Evolutionary conservation across 495 filamentous ascomycete species (phyloP).

Genomic region (Penicillium ochrochloron): DNA sequence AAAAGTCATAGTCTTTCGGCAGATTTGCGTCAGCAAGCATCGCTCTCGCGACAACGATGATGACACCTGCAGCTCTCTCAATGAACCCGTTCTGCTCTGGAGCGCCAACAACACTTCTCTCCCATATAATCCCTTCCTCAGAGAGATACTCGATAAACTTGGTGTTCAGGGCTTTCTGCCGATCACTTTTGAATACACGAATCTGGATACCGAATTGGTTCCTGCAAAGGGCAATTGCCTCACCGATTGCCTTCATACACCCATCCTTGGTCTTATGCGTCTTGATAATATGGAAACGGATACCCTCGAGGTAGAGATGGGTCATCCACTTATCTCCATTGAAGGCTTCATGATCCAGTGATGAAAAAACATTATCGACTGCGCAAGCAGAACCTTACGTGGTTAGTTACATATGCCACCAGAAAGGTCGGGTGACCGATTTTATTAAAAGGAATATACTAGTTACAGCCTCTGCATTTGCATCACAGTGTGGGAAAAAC

Average conservation of each 20-base stretch:
- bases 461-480: no score
- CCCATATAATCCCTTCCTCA: not conserved
- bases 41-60: not conserved
- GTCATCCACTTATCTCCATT: constrained; percentile 13
- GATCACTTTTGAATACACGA: constrained; percentile 11
- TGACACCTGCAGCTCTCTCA: constrained; percentile 19
- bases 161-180: constrained; percentile 1
- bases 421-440: no score
- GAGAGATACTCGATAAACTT: not conserved
- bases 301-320: constrained; percentile 19
- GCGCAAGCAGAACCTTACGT: no score
- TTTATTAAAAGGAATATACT: no score
- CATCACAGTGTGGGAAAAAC: no score
- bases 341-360: not conserved
- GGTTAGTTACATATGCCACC: no score
- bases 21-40: constrained; percentile 10
- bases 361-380: no score
- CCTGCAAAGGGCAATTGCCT: not conserved
- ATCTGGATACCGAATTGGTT: constrained; percentile 12
- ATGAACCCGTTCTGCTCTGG: constrained; percentile 16
- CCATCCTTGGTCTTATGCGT: constrained; percentile 4
- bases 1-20: constrained; percentile 18
- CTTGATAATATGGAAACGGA: constrained; percentile 5
- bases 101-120: not conserved
- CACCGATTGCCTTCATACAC: not conserved